Base-by-base conservation (phyloP, 192 early-diverging fungal genomes). In the Obelidium mucronatum region DNA sequence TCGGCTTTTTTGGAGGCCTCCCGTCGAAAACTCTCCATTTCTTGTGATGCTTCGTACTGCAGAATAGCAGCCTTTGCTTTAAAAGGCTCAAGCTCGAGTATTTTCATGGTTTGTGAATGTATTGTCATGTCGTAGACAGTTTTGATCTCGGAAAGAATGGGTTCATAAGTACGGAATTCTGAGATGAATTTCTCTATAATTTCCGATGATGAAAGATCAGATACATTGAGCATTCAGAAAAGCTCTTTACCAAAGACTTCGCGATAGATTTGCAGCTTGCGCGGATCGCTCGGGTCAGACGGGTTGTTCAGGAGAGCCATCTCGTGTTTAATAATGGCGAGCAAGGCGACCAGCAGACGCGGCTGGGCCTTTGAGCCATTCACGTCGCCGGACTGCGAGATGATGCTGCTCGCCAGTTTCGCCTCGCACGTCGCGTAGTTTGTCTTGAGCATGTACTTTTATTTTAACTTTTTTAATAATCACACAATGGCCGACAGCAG, bases 141-240 rank as follows among this genome's bases (percentile, higher is more conserved):
- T 75, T 90, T 90, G 44, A 90, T 84, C 31, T 87, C 84, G 37
- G 68, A 82, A 48, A 90, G 69, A 15, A 90, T 54, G 24, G 84
- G 73, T 61, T 80, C 60, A 75, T 88, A 90, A 17, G 85, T 84
- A 60, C 83, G 87, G 78, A 90, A 90, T 59, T 89, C 87, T 36
- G 62, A 35, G 53, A 90, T 90, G 73, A 89, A 89, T 22, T 34
- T 51, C 13, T 89, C 87, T 88, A 42, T 26, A 58, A 8, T 28
- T 22, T 22, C 2, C 65, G 34, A 40, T 36, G 8, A 68, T 17
- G 22, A 4, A 69, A 26, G 55, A 33, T 26, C 15, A 11, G 36
- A 35, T 33, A 22, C 30, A 48, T 15, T 48, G 40, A 11, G 24
- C 6, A 24, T 53, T 42, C 13, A 48, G 15, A 22, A 0, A 56